Evolutionary conservation across 768 basidiomycete species (phyloP).

Genomic region (Phlegmacium glaucopus): DNA sequence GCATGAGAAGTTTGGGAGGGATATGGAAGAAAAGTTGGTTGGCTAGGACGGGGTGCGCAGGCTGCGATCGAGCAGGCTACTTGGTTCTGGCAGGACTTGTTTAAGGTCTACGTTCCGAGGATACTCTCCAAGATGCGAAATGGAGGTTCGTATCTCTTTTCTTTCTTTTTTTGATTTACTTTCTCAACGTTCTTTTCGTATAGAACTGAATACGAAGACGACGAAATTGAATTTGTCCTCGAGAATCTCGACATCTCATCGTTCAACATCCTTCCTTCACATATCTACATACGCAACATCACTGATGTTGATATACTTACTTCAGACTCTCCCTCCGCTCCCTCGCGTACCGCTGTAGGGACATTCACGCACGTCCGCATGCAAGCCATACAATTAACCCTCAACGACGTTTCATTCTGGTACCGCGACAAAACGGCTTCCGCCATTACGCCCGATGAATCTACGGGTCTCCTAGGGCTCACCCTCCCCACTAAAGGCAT

Average conservation of each 20-base stretch:
- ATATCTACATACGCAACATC: slow-evolving; percentile 69
- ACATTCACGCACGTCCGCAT: slow-evolving; percentile 63
- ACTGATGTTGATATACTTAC: slow-evolving; percentile 50
- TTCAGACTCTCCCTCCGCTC: slow-evolving; percentile 30
- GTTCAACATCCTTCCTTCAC: slow-evolving; percentile 63
- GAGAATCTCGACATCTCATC: slow-evolving; percentile 72
- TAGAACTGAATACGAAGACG: slow-evolving; percentile 71
- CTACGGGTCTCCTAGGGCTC: slow-evolving; percentile 60
- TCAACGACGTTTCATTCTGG: slow-evolving; percentile 71
- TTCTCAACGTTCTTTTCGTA: background rate
- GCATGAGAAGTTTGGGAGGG: slow-evolving; percentile 43
- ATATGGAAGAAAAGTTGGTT: slow-evolving; percentile 42
- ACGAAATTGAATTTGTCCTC: slow-evolving; percentile 67
- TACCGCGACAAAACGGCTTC: slow-evolving; percentile 60
- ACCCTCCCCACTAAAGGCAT: slow-evolving; percentile 64
- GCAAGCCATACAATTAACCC: slow-evolving; percentile 60
- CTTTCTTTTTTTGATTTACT: background rate
- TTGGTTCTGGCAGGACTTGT: slow-evolving; percentile 81
- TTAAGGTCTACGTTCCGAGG: slow-evolving; percentile 75
- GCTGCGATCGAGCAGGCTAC: slow-evolving; percentile 56
- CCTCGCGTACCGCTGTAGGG: slow-evolving; percentile 50
- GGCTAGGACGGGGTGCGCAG: slow-evolving; percentile 41
- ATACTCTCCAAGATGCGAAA: slow-evolving; percentile 49
- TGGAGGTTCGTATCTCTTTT: slow-evolving; percentile 36
- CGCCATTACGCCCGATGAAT: slow-evolving; percentile 49